A percentile compares a stretch with the other conserved stretches of the same genome.
These are phyloP conservation scores for Hanseniaspora guilliermondii DNA, from an alignment of 805 yeast genomes.

Conservation along the genomic window DNA sequence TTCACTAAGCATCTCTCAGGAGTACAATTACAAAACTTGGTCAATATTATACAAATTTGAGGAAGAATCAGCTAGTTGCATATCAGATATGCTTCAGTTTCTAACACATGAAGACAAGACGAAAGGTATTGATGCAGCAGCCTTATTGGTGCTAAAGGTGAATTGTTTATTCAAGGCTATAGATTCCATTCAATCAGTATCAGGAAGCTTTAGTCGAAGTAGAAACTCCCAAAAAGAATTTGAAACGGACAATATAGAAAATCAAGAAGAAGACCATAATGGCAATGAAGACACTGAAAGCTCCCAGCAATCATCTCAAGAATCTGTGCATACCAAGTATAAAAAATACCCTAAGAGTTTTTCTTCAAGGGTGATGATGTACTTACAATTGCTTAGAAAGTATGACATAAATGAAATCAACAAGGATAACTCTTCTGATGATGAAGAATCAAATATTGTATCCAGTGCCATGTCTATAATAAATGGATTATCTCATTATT, in stretches of 20 bases:
- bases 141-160: conserved; percentile 56
- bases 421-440: conserved; percentile 2
- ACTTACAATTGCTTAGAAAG: conserved; percentile 70
- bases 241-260: conserved; percentile 20
- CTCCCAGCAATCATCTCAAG: conserved; percentile 12
- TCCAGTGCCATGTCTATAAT: conserved; percentile 68
- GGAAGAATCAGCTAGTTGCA: conserved; percentile 77
- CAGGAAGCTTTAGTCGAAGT: conserved; percentile 4
- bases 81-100: conserved; percentile 78
- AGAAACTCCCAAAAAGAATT: conserved; percentile 8
- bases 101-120: conserved; percentile 63
- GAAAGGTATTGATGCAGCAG: conserved; percentile 58
- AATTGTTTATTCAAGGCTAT: conserved; percentile 68
- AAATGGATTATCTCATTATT: conserved; percentile 83
- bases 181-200: conserved; percentile 35
- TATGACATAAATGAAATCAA: conserved; percentile 28
- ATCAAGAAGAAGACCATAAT: conserved; percentile 11
- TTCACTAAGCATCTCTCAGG: conserved; percentile 56
- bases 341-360: conserved; percentile 63
- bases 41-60: conserved; percentile 75
- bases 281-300: conserved; percentile 5
- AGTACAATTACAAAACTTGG: conserved; percentile 59
- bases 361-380: conserved; percentile 81
- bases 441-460: conserved; percentile 24
- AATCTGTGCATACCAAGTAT: conserved; percentile 15